A percentile compares a stretch with the other conserved stretches of the same genome.
Conservation (phyloP, 139 green algal genomes). For the Chlamydomonas eustigma region DNA sequence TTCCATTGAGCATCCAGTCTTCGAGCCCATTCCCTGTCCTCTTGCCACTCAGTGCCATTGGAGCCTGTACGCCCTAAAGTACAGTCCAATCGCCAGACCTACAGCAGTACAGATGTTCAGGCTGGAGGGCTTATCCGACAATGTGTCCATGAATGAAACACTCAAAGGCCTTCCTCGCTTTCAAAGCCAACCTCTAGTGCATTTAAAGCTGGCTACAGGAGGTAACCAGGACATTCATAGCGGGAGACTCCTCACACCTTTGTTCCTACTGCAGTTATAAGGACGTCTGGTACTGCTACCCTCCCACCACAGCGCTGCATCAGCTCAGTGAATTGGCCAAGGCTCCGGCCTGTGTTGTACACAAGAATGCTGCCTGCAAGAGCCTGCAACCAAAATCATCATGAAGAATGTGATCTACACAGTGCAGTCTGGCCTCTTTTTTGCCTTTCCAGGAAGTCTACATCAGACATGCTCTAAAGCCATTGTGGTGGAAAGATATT, state of each 20-base stretch:
- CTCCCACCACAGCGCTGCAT: constrained; percentile 55
- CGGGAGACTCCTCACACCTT: constrained; percentile 18
- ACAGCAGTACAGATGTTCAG: not conserved
- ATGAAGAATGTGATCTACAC: too few relatives aligned
- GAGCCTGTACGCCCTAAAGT: constrained; percentile 36
- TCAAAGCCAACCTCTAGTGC: too few relatives aligned
- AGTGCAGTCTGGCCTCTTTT: too few relatives aligned
- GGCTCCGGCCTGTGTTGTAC: constrained; percentile 65
- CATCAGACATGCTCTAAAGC: too few relatives aligned
- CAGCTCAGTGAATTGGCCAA: constrained; percentile 74
- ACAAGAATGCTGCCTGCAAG: constrained; percentile 48
- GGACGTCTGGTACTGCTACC: constrained; percentile 10
- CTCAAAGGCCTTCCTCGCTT: too few relatives aligned
- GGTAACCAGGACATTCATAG: too few relatives aligned
- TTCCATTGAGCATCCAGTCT: constrained; percentile 75
- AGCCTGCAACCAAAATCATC: too few relatives aligned
- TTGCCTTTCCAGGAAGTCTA: too few relatives aligned
- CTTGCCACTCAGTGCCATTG: constrained; percentile 57
- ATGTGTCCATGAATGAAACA: too few relatives aligned
- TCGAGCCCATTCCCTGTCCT: constrained; percentile 70
- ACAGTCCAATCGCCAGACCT: constrained; percentile 7
- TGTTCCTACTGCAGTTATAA: constrained; percentile 14
- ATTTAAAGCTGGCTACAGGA: too few relatives aligned
- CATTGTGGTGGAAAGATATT: too few relatives aligned
- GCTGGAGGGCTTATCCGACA: not conserved